Base-by-base conservation (phyloP, 1,284 basidiomycete species). In the Cutaneotrichosporon mucoides region DNA sequence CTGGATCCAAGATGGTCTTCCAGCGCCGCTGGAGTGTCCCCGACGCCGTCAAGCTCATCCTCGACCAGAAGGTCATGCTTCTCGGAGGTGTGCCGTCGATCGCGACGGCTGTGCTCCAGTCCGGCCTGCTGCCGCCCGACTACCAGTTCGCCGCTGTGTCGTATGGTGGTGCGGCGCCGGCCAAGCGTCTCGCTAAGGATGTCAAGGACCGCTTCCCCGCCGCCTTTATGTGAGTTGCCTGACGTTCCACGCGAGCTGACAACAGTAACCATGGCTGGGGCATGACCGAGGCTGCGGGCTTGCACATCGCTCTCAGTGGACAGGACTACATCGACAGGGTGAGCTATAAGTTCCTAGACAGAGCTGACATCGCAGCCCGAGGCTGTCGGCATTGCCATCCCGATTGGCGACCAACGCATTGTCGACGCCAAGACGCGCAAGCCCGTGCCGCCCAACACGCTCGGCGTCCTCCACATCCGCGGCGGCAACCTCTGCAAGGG, bases 401-500 rank as follows among this genome's bases (percentile, higher is more conserved):
- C 75, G 1, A 68, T 73, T 7, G 66, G 65, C 46, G 71, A 71
- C 47, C 42, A 71, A 48, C 58, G 59, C 10, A 73, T 75, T 33
- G 68, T 73, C n/a, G 61, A 72, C 53, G 64, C 69, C 5, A 58
- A 64, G 13, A 71, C 69, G 1, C 48, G 66, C n/a, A 54, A 59
- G 56, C 40, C 52, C 3, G 45, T 73, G 9, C 58, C 67, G 0
- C 50, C 38, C 35, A 68, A 68, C 12, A 56, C 67, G 34, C 50
- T 61, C 4, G 73, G 73, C 6, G 47, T 75, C 6, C 50, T 76
- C 12, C 58, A 71, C 11, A 68, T 73, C 10, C 62, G 68, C n/a
- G 75, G 75, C 12, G 71, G 69, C 5, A 70, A 74, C 60, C 63
- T 76, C 37, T 73, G 74, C 73, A 75, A 74, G 60, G 69, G 66